Conservation (phyloP, 106 monocot genomes). For the Dioscorea dumetorum region DNA sequence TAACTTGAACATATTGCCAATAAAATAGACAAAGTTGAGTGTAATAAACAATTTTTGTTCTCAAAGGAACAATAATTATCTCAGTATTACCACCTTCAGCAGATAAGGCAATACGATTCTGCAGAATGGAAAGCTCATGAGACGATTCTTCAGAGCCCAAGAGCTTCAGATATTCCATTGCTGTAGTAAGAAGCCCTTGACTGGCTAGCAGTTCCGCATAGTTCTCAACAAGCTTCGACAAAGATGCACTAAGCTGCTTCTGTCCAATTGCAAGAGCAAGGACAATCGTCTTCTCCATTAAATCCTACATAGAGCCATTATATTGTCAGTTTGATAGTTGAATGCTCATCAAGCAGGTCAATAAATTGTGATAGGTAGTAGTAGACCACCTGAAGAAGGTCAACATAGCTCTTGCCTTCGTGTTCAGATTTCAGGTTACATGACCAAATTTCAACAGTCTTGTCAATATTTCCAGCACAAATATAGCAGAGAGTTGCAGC, state of each 20-base stretch:
- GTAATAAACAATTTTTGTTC: not conserved
- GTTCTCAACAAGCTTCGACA: constrained; percentile 89
- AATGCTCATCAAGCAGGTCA: too few species aligned
- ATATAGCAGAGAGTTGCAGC: constrained; percentile 97
- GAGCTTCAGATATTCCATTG: constrained; percentile 89
- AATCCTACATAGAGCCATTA: constrained; percentile 50
- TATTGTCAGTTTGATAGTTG: constrained; percentile 1
- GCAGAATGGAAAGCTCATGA: constrained; percentile 71
- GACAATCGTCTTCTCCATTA: constrained; percentile 92
- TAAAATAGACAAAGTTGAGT: too few species aligned
- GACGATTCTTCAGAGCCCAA: constrained; percentile 67
- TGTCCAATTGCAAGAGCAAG: constrained; percentile 79
- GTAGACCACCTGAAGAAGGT: constrained; percentile 78
- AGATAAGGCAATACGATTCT: constrained; percentile 60
- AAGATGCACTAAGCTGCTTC: constrained; percentile 64
- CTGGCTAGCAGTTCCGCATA: constrained; percentile 92
- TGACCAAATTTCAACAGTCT: constrained; percentile 97
- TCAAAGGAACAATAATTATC: not conserved
- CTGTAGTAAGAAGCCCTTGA: constrained; percentile 94
- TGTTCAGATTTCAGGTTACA: constrained; percentile 43
- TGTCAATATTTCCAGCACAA: constrained; percentile 95
- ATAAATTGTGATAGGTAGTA: not conserved
- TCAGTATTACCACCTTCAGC: constrained; percentile 27
- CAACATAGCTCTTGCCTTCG: constrained; percentile 68
- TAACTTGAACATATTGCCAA: too few species aligned